These are phyloP conservation scores for Hansenula lynferdii DNA, from an alignment of 1,139 yeast species.

Conservation along the genomic window DNA sequence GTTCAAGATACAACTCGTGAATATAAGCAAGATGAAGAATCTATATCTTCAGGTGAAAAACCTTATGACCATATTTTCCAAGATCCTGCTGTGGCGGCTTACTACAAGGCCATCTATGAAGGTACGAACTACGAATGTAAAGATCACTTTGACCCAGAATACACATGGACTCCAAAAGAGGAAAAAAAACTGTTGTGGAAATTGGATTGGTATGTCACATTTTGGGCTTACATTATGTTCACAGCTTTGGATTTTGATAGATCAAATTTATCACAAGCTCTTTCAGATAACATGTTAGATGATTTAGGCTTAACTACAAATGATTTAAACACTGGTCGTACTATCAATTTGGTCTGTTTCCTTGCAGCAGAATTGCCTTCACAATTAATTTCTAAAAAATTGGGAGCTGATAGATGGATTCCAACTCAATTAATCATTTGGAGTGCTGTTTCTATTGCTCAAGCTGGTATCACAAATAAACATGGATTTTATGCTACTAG, in stretches of 20 bases:
- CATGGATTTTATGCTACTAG: neutral
- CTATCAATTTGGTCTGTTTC: neutral
- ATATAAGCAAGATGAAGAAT: neutral
- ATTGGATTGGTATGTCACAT: neutral
- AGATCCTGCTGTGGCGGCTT: slow-evolving; percentile 38
- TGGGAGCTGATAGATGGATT: neutral
- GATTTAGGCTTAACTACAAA: neutral
- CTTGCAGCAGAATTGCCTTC: neutral
- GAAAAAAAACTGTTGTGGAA: neutral
- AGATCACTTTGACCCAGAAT: slow-evolving; percentile 37
- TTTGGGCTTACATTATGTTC: neutral
- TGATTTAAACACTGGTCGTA: neutral
- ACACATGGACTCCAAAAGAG: neutral
- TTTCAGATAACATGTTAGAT: neutral
- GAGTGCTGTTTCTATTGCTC: neutral
- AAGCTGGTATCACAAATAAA: neutral
- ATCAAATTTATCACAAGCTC: neutral
- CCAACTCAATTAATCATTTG: neutral
- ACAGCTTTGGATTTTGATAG: neutral
- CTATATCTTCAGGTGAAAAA: neutral
- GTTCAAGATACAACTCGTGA: neutral
- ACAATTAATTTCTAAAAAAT: neutral
- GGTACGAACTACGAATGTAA: slow-evolving; percentile 38
- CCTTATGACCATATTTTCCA: slow-evolving; percentile 7
- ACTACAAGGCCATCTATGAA: slow-evolving; percentile 37